phyloP scores from a whole-genome alignment of 345 rosid species.

The Pistacia vera region DNA sequence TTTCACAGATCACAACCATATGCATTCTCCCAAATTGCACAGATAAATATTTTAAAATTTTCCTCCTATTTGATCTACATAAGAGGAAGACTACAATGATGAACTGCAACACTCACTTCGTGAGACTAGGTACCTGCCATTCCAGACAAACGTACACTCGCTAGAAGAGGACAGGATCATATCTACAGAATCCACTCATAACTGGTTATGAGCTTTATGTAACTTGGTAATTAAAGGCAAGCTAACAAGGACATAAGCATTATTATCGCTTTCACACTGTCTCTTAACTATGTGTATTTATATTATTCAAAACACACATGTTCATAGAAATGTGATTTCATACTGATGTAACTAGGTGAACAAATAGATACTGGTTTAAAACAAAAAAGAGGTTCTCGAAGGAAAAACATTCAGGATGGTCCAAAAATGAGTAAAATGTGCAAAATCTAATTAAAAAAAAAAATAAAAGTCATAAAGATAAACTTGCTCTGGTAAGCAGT shows the following conservation, averaged over 20 bases:
- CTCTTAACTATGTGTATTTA: not conserved
- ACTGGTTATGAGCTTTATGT: not conserved
- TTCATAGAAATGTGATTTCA: not conserved
- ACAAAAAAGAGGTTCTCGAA: not conserved
- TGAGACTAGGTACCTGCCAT: not conserved
- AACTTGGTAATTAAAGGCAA: not conserved
- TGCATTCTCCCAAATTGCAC: not conserved
- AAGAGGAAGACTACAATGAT: not conserved
- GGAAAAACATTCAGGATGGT: not conserved
- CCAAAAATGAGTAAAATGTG: not conserved
- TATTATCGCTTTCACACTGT: not conserved
- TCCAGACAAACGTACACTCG: not conserved
- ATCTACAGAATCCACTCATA: not conserved
- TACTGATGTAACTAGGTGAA: constrained; percentile 1
- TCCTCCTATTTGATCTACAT: not conserved
- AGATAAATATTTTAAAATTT: not conserved
- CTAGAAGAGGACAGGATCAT: not conserved
- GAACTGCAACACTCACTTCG: not conserved
- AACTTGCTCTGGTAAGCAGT: not conserved
- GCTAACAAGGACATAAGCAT: not conserved
- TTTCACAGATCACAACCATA: not conserved
- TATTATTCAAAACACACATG: not conserved
- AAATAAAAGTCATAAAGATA: not conserved
- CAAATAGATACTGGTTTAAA: not conserved
- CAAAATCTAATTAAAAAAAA: not conserved